Base-by-base conservation (phyloP, 352 stramenopile species). In the Pythium grandisporangium region DNA sequence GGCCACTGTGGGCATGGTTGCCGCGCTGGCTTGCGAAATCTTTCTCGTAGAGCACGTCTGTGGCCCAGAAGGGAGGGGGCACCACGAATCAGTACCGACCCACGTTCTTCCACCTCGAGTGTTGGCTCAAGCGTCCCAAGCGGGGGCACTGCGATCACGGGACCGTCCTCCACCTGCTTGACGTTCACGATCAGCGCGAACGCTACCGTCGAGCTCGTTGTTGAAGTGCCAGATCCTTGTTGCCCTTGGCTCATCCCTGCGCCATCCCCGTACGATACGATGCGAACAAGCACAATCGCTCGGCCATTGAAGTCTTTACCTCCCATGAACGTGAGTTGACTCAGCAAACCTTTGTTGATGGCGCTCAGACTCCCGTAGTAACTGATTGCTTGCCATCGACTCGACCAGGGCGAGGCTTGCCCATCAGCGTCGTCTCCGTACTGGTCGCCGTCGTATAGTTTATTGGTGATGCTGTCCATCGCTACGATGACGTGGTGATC, bases 121-220 rank as follows among this genome's bases (percentile, higher is more conserved):
- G 59, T 34, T 20, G 63, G 51, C 21, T 68, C 38, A 3, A 45
- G 42, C n/a, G 42, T 53, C 10, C 63, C 53, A 32, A 59, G 78
- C 24, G 60, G 61, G 5, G 72, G 66, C 10, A 71, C 17, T n/a
- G n/a, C n/a, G n/a, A n/a, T n/a, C n/a, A n/a, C n/a, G n/a, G n/a
- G n/a, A n/a, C 51, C 54, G 27, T 70, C 53, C 36, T 71, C 70
- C 2, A 65, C 38, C 17, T 48, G 19, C 32, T 58, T 58, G 7
- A 83, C 55, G 20, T 53, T 36, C 32, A 82, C 57, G 14, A 48
- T 43, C 22, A 72, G 55, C 11, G 55, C 63, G 35, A 69, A 83
- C 2, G 51, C 25, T 16, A 48, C 38, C 25, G 45, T 53, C n/a
- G 44, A 44, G 2, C 51, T 45, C 14, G 43, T 47, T 13, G 46